phyloP scores from a whole-genome alignment of 2,329 filamentous ascomycete genomes.

The Xylariaceae sp. region DNA sequence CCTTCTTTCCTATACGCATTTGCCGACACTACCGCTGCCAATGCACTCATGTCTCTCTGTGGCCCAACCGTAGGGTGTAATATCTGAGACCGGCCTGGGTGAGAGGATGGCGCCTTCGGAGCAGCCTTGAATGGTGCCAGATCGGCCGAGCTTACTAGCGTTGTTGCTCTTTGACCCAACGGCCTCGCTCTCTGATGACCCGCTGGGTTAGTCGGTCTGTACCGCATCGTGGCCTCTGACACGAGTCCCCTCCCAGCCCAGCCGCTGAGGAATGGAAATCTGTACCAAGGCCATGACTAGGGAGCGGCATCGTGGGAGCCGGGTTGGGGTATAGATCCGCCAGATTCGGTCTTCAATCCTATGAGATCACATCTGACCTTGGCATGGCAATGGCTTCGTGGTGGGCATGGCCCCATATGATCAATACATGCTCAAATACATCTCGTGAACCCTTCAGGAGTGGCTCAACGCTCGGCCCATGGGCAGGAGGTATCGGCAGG shows the following conservation, averaged over 20 bases:
- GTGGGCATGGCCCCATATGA: not conserved
- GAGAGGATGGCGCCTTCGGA: not conserved
- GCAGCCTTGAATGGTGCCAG: not conserved
- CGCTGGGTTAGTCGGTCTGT: too few species aligned
- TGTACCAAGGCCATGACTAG: too few species aligned
- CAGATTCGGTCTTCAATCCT: not conserved
- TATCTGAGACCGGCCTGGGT: not conserved
- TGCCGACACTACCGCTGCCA: not conserved
- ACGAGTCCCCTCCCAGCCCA: too few species aligned
- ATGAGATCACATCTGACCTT: not conserved
- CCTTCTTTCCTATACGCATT: too few species aligned
- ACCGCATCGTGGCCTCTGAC: conserved; percentile 1
- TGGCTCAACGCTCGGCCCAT: too few species aligned
- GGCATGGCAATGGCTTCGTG: not conserved
- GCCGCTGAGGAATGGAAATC: too few species aligned
- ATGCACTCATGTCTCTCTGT: too few species aligned
- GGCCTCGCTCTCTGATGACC: too few species aligned
- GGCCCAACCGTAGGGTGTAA: not conserved
- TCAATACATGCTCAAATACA: not conserved
- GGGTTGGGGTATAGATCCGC: not conserved
- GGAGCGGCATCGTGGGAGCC: too few species aligned
- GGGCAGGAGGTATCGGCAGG: too few species aligned
- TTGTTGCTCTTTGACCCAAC: too few species aligned
- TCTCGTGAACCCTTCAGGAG: conserved; percentile 3
- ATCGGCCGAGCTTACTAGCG: not conserved